Conservation (phyloP, 2,329 filamentous ascomycete species). For the Xylaria multiplex region DNA sequence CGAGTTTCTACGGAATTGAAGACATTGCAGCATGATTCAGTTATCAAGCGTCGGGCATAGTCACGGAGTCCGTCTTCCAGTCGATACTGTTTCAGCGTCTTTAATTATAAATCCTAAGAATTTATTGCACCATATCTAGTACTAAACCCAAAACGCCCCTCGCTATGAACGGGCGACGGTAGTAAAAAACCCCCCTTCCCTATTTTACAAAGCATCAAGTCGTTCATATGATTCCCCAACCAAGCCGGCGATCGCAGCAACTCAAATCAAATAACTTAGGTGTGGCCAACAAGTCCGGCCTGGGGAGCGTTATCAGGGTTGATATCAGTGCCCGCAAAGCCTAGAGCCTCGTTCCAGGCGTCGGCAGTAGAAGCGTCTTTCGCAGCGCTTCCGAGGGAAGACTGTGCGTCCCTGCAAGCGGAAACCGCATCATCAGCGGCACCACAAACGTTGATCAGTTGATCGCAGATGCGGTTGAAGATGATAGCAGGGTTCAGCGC, state of each 20-base stretch:
- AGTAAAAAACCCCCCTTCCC: neutral
- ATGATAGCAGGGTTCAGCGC: slow-evolving; percentile 79
- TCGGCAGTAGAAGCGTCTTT: slow-evolving; percentile 53
- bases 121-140: slow-evolving; percentile 15
- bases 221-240: neutral
- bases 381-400: slow-evolving; percentile 47
- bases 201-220: slow-evolving; percentile 6
- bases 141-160: slow-evolving; percentile 17
- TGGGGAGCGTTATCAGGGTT: slow-evolving; percentile 54
- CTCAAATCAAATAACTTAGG: slow-evolving; percentile 18
- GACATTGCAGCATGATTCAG: neutral
- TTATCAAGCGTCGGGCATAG: too few species aligned
- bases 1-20: neutral
- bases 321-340: slow-evolving; percentile 53
- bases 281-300: slow-evolving; percentile 52
- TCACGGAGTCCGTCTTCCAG: too few species aligned
- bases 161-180: slow-evolving; percentile 11
- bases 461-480: slow-evolving; percentile 76
- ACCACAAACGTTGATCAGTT: slow-evolving; percentile 72
- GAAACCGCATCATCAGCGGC: slow-evolving; percentile 69
- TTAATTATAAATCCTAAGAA: slow-evolving; percentile 13
- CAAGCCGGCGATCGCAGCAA: neutral
- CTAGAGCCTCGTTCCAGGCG: slow-evolving; percentile 55
- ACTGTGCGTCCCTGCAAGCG: slow-evolving; percentile 63
- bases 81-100: neutral